These are phyloP conservation scores for Eucalyptus leucophloia DNA, from an alignment of 345 rosid species.

Conservation along the genomic window DNA sequence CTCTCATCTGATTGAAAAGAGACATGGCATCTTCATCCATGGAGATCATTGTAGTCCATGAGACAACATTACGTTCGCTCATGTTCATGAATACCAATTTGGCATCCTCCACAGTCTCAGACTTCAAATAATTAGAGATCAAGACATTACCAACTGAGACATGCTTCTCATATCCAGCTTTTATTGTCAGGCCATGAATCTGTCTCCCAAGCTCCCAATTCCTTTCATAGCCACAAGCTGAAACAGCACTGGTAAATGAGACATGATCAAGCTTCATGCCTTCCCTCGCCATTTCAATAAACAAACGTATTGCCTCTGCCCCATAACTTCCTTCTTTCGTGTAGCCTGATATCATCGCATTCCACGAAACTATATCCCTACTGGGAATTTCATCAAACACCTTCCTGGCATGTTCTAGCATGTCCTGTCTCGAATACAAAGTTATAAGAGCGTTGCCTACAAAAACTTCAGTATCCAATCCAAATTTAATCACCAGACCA, in stretches of 20 bases:
- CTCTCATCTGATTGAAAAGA: conserved; percentile 55
- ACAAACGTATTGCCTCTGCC: conserved; percentile 36
- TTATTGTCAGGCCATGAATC: conserved; percentile 62
- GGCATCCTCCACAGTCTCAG: conserved; percentile 42
- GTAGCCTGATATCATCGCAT: conserved; percentile 74
- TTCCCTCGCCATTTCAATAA: conserved; percentile 46
- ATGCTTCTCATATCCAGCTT: conserved; percentile 50
- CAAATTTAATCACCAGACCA: conserved; percentile 29
- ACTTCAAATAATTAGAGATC: conserved; percentile 65
- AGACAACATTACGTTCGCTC: conserved; percentile 57
- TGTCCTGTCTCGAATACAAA: conserved; percentile 51
- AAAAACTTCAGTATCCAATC: conserved; percentile 42
- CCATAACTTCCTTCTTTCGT: conserved; percentile 49
- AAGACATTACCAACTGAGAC: conserved; percentile 57
- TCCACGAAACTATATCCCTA: conserved; percentile 81
- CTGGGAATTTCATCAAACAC: conserved; percentile 55
- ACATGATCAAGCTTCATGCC: conserved; percentile 75
- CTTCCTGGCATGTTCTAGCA: conserved; percentile 38
- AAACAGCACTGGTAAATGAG: conserved; percentile 60
- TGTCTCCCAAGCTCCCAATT: conserved; percentile 61
- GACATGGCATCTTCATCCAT: conserved; percentile 35
- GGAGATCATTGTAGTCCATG: conserved; percentile 86
- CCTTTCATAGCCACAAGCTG: conserved; percentile 65
- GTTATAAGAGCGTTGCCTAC: conserved; percentile 78
- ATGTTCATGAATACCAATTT: conserved; percentile 40